These are phyloP conservation scores for Medicago lupulina DNA, from an alignment of 306 rosid species.

Conservation along the genomic window DNA sequence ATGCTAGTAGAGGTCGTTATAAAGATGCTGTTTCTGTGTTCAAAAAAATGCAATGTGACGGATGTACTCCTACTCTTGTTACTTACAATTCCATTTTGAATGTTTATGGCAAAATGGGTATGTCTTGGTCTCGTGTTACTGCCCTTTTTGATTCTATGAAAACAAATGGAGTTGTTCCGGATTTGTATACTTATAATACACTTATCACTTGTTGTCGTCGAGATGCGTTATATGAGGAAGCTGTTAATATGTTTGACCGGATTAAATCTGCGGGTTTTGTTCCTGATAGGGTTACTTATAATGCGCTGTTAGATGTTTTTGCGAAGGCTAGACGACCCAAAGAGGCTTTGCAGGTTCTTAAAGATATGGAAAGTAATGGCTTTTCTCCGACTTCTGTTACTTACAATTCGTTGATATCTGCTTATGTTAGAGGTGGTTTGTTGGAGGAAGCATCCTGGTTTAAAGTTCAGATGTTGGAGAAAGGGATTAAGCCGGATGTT, in stretches of 20 bases:
- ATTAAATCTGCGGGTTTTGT: slow-evolving; percentile 63
- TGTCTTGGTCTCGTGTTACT: slow-evolving; percentile 76
- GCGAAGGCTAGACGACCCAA: slow-evolving; percentile 83
- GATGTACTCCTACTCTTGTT: slow-evolving; percentile 70
- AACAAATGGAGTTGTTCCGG: slow-evolving; percentile 64
- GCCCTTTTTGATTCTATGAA: slow-evolving; percentile 66
- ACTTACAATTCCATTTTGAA: slow-evolving; percentile 80
- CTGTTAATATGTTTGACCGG: slow-evolving; percentile 62
- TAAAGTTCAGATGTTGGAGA: slow-evolving; percentile 73
- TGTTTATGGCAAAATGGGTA: slow-evolving; percentile 93
- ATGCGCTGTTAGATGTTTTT: slow-evolving; percentile 85
- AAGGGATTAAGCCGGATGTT: slow-evolving; percentile 84
- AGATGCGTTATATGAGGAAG: slow-evolving; percentile 76
- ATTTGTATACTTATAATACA: slow-evolving; percentile 83
- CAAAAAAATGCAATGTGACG: slow-evolving; percentile 75
- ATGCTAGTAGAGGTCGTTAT: slow-evolving; percentile 69
- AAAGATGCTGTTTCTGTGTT: slow-evolving; percentile 74
- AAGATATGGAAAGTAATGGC: slow-evolving; percentile 79
- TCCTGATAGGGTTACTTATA: slow-evolving; percentile 84
- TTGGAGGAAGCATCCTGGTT: slow-evolving; percentile 71
- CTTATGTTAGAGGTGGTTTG: slow-evolving; percentile 78
- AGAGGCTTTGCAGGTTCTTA: slow-evolving; percentile 81
- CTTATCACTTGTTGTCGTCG: slow-evolving; percentile 82
- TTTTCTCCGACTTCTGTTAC: slow-evolving; percentile 66
- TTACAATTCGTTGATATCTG: slow-evolving; percentile 84